Conservation (phyloP, 805 yeast genomes). For the Tetrapisispora namnaoensis region DNA sequence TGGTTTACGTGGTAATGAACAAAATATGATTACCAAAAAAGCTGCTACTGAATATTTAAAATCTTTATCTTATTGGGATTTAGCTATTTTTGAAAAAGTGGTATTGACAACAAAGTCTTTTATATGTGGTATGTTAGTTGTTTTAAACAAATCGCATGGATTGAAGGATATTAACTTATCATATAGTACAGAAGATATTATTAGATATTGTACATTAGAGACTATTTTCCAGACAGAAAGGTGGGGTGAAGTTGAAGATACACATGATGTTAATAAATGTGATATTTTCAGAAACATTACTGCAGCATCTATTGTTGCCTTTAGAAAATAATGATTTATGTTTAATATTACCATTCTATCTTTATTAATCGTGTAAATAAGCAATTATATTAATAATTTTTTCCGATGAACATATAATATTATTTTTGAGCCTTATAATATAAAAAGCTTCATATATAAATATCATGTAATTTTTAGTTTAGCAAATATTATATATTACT, state of each 20-base stretch:
- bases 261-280: conserved; percentile 94
- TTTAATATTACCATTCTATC: neutral
- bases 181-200: conserved; percentile 55
- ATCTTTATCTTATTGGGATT: conserved; percentile 57
- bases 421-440: too few relatives aligned
- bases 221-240: conserved; percentile 71
- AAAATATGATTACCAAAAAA: conserved; percentile 45
- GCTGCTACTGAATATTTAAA: conserved; percentile 60
- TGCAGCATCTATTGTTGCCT: conserved; percentile 59
- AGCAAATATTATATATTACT: too few relatives aligned
- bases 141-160: conserved; percentile 35
- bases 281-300: conserved; percentile 78
- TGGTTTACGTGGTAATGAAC: conserved; percentile 76
- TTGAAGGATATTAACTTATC: conserved; percentile 15
- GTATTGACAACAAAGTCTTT: conserved; percentile 79
- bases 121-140: conserved; percentile 63
- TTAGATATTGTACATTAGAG: conserved; percentile 72
- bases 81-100: conserved; percentile 86
- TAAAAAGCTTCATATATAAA: too few relatives aligned
- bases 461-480: too few relatives aligned
- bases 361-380: neutral
- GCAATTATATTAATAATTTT: neutral
- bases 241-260: conserved; percentile 99
- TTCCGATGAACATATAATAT: too few relatives aligned
- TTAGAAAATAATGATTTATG: conserved; percentile 5